Evolutionary conservation across 1,284 basidiomycete species (phyloP), one percentile per base, ranked within the genome.

Genomic region (Grifola frondosa): DNA sequence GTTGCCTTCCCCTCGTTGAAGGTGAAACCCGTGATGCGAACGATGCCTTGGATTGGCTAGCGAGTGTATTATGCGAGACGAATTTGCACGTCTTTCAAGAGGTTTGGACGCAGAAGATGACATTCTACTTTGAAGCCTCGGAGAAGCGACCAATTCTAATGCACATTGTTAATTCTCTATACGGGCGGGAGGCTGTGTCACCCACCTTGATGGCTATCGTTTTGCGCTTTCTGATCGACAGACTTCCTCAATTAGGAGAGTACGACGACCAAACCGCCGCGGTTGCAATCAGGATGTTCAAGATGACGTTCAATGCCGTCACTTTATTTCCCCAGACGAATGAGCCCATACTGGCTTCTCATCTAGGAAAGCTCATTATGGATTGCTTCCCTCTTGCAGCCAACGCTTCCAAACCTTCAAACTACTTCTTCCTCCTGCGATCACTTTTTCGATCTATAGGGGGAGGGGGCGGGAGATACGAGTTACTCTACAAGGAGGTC

Each of bases 361-460:
- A 99, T 66, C 77, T 99, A 28, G 86, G 91, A 32, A 94, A 94
- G 62, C 70, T 99, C 39, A 89, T 99, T 59, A 97, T 98, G 90
- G 91, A 95, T 58, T 97, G 92, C 49, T 97, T 99, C 65, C 89
- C 93, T 25, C 77, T 95, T 32, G 95, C 97, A 2, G 88, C 92
- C 32, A 94, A 94, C 64, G 88, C 96, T 1, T 77, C 85, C 21
- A 93, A 94, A 61, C 91, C 97, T 1, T 83, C 84, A 3, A 90
- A 97, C 62, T 99, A 98, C 65, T 97, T 94, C 65, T 84, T 94
- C 60, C 80, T 99, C n/a, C 80, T 99, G 11, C 81, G 94, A 40
- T 91, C 90, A 0, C 78, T 99, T 32, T 99, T 99, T 74, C 84
- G 96, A 42, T 92, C 94, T 10, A 99, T 99, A 48, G 97, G 97